Evolutionary conservation across 495 filamentous ascomycete species (phyloP), one percentile per base, ranked within the genome.

Genomic region (Penicillium canescens): DNA sequence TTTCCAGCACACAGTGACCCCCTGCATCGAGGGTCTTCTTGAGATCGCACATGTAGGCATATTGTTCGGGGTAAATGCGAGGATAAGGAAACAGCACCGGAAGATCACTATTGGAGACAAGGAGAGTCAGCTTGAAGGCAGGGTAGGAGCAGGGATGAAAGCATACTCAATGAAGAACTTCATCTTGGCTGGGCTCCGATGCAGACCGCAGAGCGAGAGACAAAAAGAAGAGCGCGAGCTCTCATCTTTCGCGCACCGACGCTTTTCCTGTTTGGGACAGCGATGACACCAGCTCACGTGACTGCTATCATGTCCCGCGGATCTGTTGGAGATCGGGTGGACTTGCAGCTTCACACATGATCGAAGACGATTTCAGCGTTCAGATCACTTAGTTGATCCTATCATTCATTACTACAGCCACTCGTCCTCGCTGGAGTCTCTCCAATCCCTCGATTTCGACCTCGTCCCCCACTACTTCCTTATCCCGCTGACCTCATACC

Each of bases 21-120:
- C 88, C 88, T 24, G 86, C 89, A 80, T 98, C 94, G 65, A 99
- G 87, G 24, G 93, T 97, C 69, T 83, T 88, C 71, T 99, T 99
- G 71, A 99, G 83, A 77, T 96, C 95, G 62, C 89, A 93, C 94
- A 99, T 99, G 74, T 98, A 98, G 57, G 86, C 91, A 95, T 96
- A 96, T 87, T 96, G 92, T 68, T 96, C 91, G 71, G 94, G 95
- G 69, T 98, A 98, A 65, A 98, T 96, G 55, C 91, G 82, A 50
- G 94, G 94, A 68, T 99, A 99, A 36, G 94, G 94, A 65, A 98
- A 99, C 60, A 99, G 85, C 54, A 99, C 86, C 43, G 90, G 89
- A 42, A 99, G 83, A 57, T 96, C 92, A 72, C 90, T 95, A 59
- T 40, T 12, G 37, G 13, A 40, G 46, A 21, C 40, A 38, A 14